A percentile compares a stretch with the other conserved stretches of the same genome.
These are phyloP conservation scores for Phragmites australis DNA, from an alignment of 176 grass and related monocot genomes.

Conservation along the genomic window DNA sequence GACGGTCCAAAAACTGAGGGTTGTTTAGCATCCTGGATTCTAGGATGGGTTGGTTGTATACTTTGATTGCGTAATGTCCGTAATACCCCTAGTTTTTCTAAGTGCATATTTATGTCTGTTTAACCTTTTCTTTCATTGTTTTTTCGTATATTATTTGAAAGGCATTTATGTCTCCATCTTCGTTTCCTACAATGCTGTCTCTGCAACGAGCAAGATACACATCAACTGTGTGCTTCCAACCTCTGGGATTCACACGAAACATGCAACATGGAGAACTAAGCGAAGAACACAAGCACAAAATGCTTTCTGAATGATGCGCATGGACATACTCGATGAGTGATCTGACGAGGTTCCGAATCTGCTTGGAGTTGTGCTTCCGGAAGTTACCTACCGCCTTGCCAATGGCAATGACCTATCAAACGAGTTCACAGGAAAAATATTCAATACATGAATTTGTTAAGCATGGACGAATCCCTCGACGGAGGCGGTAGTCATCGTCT, in stretches of 20 bases:
- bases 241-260: slow-evolving; percentile 47
- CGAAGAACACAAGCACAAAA: not conserved
- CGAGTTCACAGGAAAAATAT: slow-evolving; percentile 21
- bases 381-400: slow-evolving; percentile 56
- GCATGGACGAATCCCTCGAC: too few relatives aligned
- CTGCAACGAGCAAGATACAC: slow-evolving; percentile 59
- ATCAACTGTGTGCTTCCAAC: slow-evolving; percentile 75
- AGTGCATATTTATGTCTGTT: too few relatives aligned
- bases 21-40: too few relatives aligned
- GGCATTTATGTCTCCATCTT: too few relatives aligned
- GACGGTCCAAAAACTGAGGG: too few relatives aligned
- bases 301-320: not conserved
- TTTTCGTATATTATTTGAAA: too few relatives aligned
- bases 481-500: not conserved
- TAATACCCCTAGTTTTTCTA: too few relatives aligned
- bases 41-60: too few relatives aligned
- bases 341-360: slow-evolving; percentile 66
- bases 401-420: slow-evolving; percentile 59
- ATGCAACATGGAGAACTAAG: slow-evolving; percentile 1
- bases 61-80: too few relatives aligned
- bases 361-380: slow-evolving; percentile 65
- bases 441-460: not conserved
- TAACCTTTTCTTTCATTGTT: too few relatives aligned
- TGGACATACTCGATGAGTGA: slow-evolving; percentile 64
- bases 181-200: slow-evolving; percentile 60